phyloP scores from a whole-genome alignment of 2,329 filamentous ascomycete species.

The Colletotrichum spinosum region DNA sequence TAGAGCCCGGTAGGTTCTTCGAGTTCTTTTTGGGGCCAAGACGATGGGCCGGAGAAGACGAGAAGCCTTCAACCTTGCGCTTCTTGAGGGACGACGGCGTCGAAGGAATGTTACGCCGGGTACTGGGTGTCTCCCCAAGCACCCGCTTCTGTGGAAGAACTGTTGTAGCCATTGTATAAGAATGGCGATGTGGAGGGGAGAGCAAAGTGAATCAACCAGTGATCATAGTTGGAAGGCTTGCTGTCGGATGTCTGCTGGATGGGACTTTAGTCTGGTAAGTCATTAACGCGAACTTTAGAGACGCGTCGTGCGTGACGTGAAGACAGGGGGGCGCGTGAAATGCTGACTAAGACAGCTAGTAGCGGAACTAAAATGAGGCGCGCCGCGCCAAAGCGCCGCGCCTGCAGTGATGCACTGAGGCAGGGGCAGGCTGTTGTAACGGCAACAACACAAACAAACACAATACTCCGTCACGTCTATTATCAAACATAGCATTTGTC shows the following conservation, averaged over 20 bases:
- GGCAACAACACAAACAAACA: no score
- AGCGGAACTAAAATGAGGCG: no score
- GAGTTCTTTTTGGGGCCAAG: slow-evolving; percentile 73
- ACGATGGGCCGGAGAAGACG: slow-evolving; percentile 66
- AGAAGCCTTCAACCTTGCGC: slow-evolving; percentile 77
- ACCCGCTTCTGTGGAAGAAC: slow-evolving; percentile 78
- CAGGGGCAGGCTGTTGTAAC: no score
- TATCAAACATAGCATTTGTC: no score
- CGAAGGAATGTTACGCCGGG: slow-evolving; percentile 70
- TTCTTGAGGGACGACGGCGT: slow-evolving; percentile 78
- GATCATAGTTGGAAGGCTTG: slow-evolving; percentile 22
- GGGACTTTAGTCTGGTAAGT: slow-evolving; percentile 19
- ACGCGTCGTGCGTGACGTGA: slow-evolving; percentile 55
- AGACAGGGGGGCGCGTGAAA: background rate
- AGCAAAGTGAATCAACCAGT: slow-evolving; percentile 19
- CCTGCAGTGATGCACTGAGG: no score
- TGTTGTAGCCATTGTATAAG: slow-evolving; percentile 58
- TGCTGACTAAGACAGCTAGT: slow-evolving; percentile 14
- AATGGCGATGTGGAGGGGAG: slow-evolving; percentile 6
- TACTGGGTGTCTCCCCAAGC: slow-evolving; percentile 74
- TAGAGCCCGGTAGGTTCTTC: slow-evolving; percentile 75
- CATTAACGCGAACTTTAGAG: slow-evolving; percentile 31
- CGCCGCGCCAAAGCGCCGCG: no score
- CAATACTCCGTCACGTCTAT: no score
- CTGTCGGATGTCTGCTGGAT: slow-evolving; percentile 30